Percentiles rank a stretch among this genome's conserved stretches.
Evolutionary conservation across 495 filamentous ascomycete genomes (phyloP).

Genomic region (Penicillium paxilli): DNA sequence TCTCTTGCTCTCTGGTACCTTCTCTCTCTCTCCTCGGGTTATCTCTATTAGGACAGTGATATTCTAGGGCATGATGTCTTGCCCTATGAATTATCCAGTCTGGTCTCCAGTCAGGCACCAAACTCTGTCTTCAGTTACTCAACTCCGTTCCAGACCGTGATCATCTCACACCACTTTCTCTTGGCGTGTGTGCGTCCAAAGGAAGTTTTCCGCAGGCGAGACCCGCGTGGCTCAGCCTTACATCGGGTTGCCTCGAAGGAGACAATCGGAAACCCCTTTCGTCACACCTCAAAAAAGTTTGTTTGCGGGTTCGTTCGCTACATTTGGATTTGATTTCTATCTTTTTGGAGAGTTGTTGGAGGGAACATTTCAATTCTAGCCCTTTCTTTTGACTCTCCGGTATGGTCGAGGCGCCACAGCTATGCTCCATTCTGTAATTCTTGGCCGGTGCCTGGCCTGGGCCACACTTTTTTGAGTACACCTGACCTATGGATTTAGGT

Average conservation of each 20-base stretch:
- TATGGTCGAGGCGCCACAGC: neutral
- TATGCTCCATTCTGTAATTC: neutral
- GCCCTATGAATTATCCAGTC: neutral
- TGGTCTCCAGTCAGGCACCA: neutral
- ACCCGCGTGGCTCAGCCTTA: conserved; percentile 4
- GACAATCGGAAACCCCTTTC: neutral
- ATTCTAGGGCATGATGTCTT: too few species aligned
- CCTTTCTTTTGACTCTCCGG: neutral
- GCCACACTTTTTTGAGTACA: neutral
- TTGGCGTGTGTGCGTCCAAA: neutral
- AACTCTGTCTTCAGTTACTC: neutral
- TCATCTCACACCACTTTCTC: neutral
- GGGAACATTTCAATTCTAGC: too few species aligned
- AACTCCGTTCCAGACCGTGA: neutral
- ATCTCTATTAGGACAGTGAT: too few species aligned
- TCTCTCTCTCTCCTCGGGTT: too few species aligned
- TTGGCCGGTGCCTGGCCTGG: conserved; percentile 1
- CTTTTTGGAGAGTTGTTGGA: too few species aligned
- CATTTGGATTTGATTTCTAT: neutral
- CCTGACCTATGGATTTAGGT: neutral
- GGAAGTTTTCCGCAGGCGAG: neutral
- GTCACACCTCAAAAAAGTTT: neutral
- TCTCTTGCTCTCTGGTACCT: neutral
- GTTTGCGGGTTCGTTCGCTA: neutral
- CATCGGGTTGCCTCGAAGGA: neutral